These are phyloP conservation scores for Suillus weaverae DNA, from an alignment of 768 basidiomycete species.

Conservation along the genomic window DNA sequence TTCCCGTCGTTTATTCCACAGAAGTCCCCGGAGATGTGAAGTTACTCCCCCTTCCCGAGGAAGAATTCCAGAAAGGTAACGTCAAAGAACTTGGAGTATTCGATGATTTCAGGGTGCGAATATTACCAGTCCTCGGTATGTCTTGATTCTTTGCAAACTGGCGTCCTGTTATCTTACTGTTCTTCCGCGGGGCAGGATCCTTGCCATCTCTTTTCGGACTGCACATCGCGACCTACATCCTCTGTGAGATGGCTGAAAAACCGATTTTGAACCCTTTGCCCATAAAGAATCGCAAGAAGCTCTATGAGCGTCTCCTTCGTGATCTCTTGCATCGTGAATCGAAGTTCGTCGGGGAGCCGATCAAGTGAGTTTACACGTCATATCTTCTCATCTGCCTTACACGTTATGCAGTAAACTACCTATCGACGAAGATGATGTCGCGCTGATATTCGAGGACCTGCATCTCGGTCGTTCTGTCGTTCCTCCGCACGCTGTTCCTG, in stretches of 20 bases:
- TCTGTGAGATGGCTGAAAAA: constrained; percentile 83
- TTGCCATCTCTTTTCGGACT: constrained; percentile 91
- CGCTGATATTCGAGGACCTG: constrained; percentile 85
- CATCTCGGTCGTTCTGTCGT: constrained; percentile 74
- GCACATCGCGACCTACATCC: constrained; percentile 83
- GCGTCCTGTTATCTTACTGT: constrained; percentile 5
- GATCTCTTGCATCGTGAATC: constrained; percentile 77
- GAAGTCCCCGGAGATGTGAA: constrained; percentile 89
- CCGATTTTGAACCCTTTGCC: constrained; percentile 82
- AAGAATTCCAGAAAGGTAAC: constrained; percentile 87
- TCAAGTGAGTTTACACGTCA: constrained; percentile 50
- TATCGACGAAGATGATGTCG: constrained; percentile 81
- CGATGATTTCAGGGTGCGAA: constrained; percentile 91
- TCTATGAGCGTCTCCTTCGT: constrained; percentile 77
- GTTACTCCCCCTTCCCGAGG: constrained; percentile 85
- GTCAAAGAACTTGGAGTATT: constrained; percentile 89
- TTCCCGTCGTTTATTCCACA: constrained; percentile 93
- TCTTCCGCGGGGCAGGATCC: constrained; percentile 38
- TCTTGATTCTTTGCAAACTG: constrained; percentile 2
- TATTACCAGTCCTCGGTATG: constrained; percentile 86
- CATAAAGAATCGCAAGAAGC: constrained; percentile 80
- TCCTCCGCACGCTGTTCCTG: constrained; percentile 75
- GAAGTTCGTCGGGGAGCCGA: constrained; percentile 55
- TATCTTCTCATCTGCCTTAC: not conserved
- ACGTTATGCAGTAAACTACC: constrained; percentile 58